A percentile compares a stretch with the other conserved stretches of the same genome.
phyloP scores from a whole-genome alignment of 1,139 yeast species.

The Suhomyces yuchorum region DNA sequence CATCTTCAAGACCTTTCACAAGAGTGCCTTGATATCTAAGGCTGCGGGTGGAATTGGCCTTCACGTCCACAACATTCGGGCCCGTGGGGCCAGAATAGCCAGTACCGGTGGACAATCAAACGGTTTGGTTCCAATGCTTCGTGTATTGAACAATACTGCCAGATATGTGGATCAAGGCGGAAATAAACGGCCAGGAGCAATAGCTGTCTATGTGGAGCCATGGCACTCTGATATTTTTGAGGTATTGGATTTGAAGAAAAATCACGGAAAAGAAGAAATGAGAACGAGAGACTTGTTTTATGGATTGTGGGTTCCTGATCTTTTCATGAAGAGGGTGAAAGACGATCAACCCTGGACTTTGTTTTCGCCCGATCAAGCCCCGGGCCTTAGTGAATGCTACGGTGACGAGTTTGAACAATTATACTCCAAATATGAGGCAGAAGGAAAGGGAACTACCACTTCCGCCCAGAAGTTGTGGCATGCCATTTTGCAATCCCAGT shows the following conservation, averaged over 20 bases:
- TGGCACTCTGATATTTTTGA: constrained; percentile 91
- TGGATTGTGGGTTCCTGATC: constrained; percentile 90
- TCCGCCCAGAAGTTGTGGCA: constrained; percentile 59
- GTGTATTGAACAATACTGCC: constrained; percentile 89
- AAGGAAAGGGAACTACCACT: constrained; percentile 37
- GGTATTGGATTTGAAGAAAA: constrained; percentile 80
- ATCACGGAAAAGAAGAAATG: constrained; percentile 88
- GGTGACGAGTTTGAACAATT: constrained; percentile 52
- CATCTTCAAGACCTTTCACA: constrained; percentile 81
- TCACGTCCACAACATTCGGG: constrained; percentile 79
- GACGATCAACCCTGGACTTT: constrained; percentile 52
- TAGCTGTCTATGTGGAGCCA: constrained; percentile 85
- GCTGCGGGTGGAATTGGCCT: constrained; percentile 92
- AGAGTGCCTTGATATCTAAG: constrained; percentile 84
- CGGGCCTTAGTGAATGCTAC: constrained; percentile 52
- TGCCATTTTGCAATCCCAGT: constrained; percentile 55
- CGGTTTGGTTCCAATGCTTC: constrained; percentile 86
- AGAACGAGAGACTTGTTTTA: constrained; percentile 89
- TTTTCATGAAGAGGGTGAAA: constrained; percentile 61
- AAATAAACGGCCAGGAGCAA: constrained; percentile 92
- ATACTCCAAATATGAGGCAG: constrained; percentile 48
- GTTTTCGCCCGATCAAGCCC: constrained; percentile 56
- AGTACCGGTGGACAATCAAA: constrained; percentile 89
- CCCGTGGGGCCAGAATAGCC: constrained; percentile 84
- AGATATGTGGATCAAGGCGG: constrained; percentile 95